Percentiles rank a stretch among this genome's conserved stretches.
phyloP scores from a whole-genome alignment of 139 green algal genomes.

The Auxenochlorella pyrenoidosa region DNA sequence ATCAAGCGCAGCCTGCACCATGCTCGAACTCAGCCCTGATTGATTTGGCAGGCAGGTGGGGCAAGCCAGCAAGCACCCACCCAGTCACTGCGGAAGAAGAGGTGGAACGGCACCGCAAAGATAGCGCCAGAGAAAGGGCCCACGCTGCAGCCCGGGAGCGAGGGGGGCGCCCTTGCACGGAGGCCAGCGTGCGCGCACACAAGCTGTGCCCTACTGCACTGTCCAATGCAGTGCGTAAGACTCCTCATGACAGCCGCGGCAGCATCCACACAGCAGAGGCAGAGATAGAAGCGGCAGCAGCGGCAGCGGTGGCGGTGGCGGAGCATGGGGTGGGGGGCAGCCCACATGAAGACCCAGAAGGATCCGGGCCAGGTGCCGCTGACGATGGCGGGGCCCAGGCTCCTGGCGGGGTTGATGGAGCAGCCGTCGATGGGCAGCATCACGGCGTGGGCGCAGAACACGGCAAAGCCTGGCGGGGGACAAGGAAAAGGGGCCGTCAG shows the following conservation, averaged over 20 bases:
- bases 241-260: too few relatives aligned
- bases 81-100: conserved; percentile 44
- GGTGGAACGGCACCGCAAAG: conserved; percentile 28
- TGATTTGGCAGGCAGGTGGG: too few relatives aligned
- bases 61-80: background rate
- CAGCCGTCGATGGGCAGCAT: conserved; percentile 50
- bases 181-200: background rate
- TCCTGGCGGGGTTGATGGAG: conserved; percentile 63
- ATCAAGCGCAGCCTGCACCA: too few relatives aligned
- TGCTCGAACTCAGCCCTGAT: too few relatives aligned
- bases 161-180: background rate
- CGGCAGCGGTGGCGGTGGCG: too few relatives aligned
- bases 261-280: background rate
- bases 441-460: conserved; percentile 50
- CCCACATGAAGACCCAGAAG: conserved; percentile 45
- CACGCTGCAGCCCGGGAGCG: background rate
- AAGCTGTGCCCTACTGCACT: too few relatives aligned
- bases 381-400: conserved; percentile 59
- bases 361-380: conserved; percentile 41
- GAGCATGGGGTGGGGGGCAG: too few relatives aligned
- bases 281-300: background rate
- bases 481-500: too few relatives aligned
- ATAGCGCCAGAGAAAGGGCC: conserved; percentile 39
- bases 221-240: too few relatives aligned
- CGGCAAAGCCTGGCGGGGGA: conserved; percentile 39